Evolutionary conservation across 208 protist genomes (phyloP).

Genomic region (Wallacemonas collosoma): DNA sequence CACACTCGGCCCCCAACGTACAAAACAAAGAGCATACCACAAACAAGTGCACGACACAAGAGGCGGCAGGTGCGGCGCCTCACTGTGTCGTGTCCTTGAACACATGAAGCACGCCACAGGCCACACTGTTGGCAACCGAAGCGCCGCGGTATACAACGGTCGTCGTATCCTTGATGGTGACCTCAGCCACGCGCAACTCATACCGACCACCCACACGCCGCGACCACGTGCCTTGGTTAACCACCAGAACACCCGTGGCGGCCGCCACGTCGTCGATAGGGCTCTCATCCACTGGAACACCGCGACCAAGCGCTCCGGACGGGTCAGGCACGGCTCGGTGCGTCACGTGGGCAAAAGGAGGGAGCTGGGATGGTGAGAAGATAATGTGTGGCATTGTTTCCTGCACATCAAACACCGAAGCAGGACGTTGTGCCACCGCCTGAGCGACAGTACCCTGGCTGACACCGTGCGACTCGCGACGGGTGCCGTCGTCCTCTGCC

Average conservation of each 20-base stretch:
- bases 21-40: background rate
- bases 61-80: background rate
- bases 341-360: slow-evolving; percentile 72
- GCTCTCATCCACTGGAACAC: slow-evolving; percentile 24
- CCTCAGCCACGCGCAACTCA: slow-evolving; percentile 80
- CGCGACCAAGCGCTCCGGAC: background rate
- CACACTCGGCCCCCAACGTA: background rate
- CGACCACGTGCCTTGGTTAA: slow-evolving; percentile 85
- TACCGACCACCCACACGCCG: slow-evolving; percentile 53
- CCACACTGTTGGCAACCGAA: slow-evolving; percentile 52
- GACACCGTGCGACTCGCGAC: background rate
- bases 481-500: background rate
- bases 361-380: slow-evolving; percentile 79
- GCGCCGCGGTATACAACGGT: slow-evolving; percentile 57
- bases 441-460: slow-evolving; percentile 1
- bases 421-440: background rate
- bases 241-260: slow-evolving; percentile 73
- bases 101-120: slow-evolving; percentile 77
- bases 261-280: slow-evolving; percentile 36
- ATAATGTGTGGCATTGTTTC: slow-evolving; percentile 85
- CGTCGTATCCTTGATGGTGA: slow-evolving; percentile 70
- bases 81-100: slow-evolving; percentile 31
- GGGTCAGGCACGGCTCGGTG: slow-evolving; percentile 43
- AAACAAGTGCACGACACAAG: no score
- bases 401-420: background rate